Percentiles rank a stretch among this genome's conserved stretches.
phyloP scores from a whole-genome alignment of 176 grass and related monocot genomes.

The sorghum (Sorghum bicolor) region Sorghum_bicolor_NCBIv3 NC_012871.2:63177501-63178000 shows the following conservation, averaged over 20 bases:
- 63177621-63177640: slow-evolving; percentile 54
- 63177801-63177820: not conserved
- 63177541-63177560: not conserved
- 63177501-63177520: slow-evolving; percentile 30
- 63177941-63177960: not conserved
- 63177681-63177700: not conserved
- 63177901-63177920: slow-evolving; percentile 21
- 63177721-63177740: not conserved
- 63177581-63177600: not conserved
- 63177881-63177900: too few relatives aligned
- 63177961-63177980: too few relatives aligned
- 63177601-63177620: slow-evolving; percentile 57
- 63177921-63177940: slow-evolving; percentile 42
- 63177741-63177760: not conserved
- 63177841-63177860: slow-evolving; percentile 36
- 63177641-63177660: slow-evolving; percentile 95
- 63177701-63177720: slow-evolving; percentile 9
- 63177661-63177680: slow-evolving; percentile 52
- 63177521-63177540: not conserved
- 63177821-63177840: slow-evolving; percentile 9
- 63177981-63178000: too few relatives aligned
- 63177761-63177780: not conserved
- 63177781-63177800: not conserved
- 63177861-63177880: slow-evolving; percentile 20
- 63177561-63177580: not conserved